phyloP scores from a whole-genome alignment of 2,329 filamentous ascomycete species.

The Hypoxylon sp. region DNA sequence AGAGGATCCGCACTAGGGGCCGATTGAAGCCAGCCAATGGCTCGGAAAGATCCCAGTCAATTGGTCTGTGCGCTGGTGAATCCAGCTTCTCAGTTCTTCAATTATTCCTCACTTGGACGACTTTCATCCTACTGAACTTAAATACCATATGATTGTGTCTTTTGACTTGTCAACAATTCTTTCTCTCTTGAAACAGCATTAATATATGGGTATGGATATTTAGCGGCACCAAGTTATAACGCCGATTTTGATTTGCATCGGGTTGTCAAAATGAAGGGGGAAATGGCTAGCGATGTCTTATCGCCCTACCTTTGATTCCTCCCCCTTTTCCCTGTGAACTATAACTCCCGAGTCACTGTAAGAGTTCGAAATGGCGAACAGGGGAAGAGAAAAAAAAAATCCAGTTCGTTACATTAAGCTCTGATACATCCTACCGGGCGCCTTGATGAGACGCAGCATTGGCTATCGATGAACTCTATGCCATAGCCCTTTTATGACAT shows the following conservation, averaged over 20 bases:
- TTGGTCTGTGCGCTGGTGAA: background rate
- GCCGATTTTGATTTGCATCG: too few relatives aligned
- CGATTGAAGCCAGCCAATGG: background rate
- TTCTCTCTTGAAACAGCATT: background rate
- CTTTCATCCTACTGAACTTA: too few relatives aligned
- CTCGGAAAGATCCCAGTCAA: background rate
- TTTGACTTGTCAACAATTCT: background rate
- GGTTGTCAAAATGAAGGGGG: too few relatives aligned
- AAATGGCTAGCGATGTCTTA: too few relatives aligned
- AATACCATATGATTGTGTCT: background rate
- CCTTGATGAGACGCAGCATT: background rate
- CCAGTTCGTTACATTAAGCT: background rate
- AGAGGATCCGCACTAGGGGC: background rate
- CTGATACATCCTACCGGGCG: background rate
- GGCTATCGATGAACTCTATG: conserved; percentile 48
- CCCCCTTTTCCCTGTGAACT: background rate
- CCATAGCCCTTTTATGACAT: conserved; percentile 43
- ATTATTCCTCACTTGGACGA: too few relatives aligned
- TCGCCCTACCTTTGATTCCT: too few relatives aligned
- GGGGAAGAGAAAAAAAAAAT: background rate
- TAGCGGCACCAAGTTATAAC: background rate
- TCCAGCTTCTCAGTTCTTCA: background rate
- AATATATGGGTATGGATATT: background rate
- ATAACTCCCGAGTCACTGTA: background rate
- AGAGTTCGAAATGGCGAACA: background rate